Base-by-base conservation (phyloP, 2,329 filamentous ascomycete genomes). In the Aureobasidium leucospermi region DNA sequence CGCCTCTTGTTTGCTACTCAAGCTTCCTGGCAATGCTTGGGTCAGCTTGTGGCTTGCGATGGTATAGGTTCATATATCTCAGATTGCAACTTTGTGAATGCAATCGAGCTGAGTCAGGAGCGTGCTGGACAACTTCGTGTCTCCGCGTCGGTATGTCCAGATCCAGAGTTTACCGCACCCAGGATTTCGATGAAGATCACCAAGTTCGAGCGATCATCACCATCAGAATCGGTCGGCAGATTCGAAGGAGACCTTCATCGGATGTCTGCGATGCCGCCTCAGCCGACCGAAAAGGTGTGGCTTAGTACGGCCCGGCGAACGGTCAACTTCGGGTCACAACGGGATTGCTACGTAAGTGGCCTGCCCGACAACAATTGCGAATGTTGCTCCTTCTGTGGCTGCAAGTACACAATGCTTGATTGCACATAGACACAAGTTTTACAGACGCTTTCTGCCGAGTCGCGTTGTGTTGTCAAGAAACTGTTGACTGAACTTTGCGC, bases 271-370 rank as follows among this genome's bases (percentile, higher is more conserved):
- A 34, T 55, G 53, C 53, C 53, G 53, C 34, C 42, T 29, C 32
- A 39, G 7, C 53, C 53, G 53, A 57, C 32, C 23, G 42, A 10
- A 19, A 46, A 39, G 19, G 53, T 55, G 38, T 57, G 53, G 53
- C 53, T 46, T 31, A 34, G 42, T 31, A 31, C 53, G 53, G 51
- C 23, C 53, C 53, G 42, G 41, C 15, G 16, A 36, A 57, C 6
- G 52, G 41, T 57, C 53, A 39, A 11, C 23, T 34, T 56, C 52
- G 52, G 52, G 29, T 19, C n/a, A 29, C 51, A 56, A 56, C 52
- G 52, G 52, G 29, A 23, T 31, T 23, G 15, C 53, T 57, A 57
- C 53, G 53, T 57, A 57, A 31, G 52, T 56, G 52, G 52, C 31
- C 29, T 56, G 9, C 16, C 29, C 36, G 23, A 53, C 11, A 29